Percentiles rank a stretch among this genome's conserved stretches.
These are phyloP conservation scores for Tricharina praecox DNA, from an alignment of 495 filamentous ascomycete genomes.

Conservation along the genomic window DNA sequence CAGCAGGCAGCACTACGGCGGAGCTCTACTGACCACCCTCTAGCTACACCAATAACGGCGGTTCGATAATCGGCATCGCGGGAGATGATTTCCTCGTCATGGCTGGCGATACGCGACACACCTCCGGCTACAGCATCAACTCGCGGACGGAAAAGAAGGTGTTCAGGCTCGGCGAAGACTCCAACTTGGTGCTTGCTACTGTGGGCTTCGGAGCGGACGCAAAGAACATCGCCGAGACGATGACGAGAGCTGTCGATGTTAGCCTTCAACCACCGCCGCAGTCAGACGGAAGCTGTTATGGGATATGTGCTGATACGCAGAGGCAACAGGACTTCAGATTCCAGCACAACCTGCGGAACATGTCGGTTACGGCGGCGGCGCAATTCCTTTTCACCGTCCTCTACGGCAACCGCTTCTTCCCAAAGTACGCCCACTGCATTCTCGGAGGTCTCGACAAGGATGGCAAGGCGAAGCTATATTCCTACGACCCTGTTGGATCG, in stretches of 20 bases:
- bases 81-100: constrained; percentile 88
- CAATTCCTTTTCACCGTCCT: constrained; percentile 84
- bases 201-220: constrained; percentile 90
- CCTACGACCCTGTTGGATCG: constrained; percentile 91
- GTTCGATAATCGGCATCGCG: constrained; percentile 85
- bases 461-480: constrained; percentile 84
- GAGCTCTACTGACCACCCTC: constrained; percentile 26
- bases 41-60: constrained; percentile 90
- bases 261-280: background rate
- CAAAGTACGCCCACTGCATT: constrained; percentile 89
- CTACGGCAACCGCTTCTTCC: constrained; percentile 95
- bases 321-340: constrained; percentile 26
- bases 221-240: constrained; percentile 25
- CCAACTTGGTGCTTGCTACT: constrained; percentile 74
- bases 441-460: constrained; percentile 88
- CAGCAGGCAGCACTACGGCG: constrained; percentile 7
- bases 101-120: constrained; percentile 88
- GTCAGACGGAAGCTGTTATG: too few species aligned
- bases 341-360: constrained; percentile 31
- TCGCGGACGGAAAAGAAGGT: constrained; percentile 85
- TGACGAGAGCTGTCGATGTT: constrained; percentile 27
- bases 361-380: constrained; percentile 83
- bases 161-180: constrained; percentile 83
- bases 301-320: constrained; percentile 9
- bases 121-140: constrained; percentile 96